Conservation (phyloP, 768 basidiomycete genomes). For the Rubroboletus satanas region DNA sequence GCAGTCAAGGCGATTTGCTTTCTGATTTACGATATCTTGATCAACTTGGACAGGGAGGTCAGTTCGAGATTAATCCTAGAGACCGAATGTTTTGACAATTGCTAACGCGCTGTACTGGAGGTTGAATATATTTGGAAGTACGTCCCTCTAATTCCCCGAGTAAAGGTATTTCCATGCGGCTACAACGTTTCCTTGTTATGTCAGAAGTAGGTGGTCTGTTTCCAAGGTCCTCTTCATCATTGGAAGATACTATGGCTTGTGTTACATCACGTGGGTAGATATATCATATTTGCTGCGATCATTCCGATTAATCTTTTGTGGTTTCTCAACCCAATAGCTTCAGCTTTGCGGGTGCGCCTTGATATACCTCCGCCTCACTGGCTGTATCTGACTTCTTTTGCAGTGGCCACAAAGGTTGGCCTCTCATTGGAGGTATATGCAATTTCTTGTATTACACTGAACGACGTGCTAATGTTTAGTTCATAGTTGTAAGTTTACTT, state of each 20-base stretch:
- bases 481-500: constrained; percentile 2
- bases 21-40: not conserved
- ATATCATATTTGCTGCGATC: not conserved
- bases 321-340: not conserved
- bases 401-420: not conserved
- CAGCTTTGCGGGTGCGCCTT: not conserved
- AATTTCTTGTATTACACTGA: not conserved
- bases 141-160: not conserved
- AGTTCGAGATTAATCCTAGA: not conserved
- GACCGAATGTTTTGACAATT: not conserved
- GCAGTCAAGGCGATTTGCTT: not conserved
- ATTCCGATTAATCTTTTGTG: not conserved
- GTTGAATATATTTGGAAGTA: constrained; percentile 4
- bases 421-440: not conserved
- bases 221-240: constrained; percentile 1
- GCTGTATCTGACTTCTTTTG: not conserved
- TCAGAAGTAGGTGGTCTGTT: not conserved
- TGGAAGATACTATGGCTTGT: constrained; percentile 4
- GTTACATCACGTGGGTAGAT: not conserved
- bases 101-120: not conserved
- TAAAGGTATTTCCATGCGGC: not conserved
- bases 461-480: not conserved
- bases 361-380: not conserved
- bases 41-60: constrained; percentile 7
- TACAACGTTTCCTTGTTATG: not conserved